Base-by-base conservation (phyloP, 2,329 filamentous ascomycete genomes). In the Thielaviopsis punctulata region DNA sequence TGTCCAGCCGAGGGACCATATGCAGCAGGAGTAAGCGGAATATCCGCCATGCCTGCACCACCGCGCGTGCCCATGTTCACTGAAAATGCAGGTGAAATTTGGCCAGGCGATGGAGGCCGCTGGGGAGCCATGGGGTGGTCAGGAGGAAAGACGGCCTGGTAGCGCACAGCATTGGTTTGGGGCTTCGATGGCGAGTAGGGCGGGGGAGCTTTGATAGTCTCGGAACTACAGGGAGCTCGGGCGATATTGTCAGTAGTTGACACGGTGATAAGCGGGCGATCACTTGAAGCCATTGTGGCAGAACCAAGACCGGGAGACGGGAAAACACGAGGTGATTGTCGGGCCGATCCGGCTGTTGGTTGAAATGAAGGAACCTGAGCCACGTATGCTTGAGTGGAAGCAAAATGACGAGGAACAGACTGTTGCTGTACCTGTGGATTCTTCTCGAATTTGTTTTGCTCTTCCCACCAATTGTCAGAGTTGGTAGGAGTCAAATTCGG, bases 1-100 rank as follows among this genome's bases (percentile, higher is more conserved):
- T 68, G 62, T 13, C 47, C 13, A 30, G 44, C 52, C 72, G 66
- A 48, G 66, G 62, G 1, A 72, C 74, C 4, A 76, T 65, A 0
- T 59, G 60, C 18, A 3, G 65, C 60, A 3, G 73, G 72, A 0
- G 72, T 75, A 23, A 76, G 62, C 1, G 75, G 73, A 12, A 84
- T 74, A 9, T 80, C 73, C 1, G 72, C 70, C 68, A 86, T 69
- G 21, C 68, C 71, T 45, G 82, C 77, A 1, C 70, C 76, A 1
- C 79, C 75, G 53, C 77, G 74, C 0, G 78, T 76, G 10, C 73
- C 75, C 71, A 84, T 83, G 0, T 75, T 75, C 15, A 36, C 70
- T 36, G 78, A 71, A 39, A 83, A 66, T 0, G 73, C 80, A 1
- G 82, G 80, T 1, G 82, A 82, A 0, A 77, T 64, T 1, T 78